Evolutionary conservation across 2,329 filamentous ascomycete genomes (phyloP).

Genomic region (Sphaceloma murrayae): DNA sequence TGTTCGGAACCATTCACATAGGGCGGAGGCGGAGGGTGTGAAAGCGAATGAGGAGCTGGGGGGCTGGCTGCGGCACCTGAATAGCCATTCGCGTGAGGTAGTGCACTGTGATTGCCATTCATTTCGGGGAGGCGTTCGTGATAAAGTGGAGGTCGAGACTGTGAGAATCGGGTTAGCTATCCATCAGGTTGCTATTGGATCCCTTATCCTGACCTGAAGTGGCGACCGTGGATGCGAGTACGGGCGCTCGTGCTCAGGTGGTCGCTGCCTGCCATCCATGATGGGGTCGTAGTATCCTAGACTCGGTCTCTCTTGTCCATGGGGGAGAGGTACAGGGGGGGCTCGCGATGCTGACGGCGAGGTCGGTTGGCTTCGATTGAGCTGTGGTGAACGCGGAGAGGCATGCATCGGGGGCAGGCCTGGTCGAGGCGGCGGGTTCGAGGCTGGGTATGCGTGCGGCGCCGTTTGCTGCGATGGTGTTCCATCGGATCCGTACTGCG

Average conservation of each 20-base stretch:
- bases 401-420: slow-evolving; percentile 21
- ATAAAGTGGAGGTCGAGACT: slow-evolving; percentile 9
- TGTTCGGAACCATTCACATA: slow-evolving; percentile 23
- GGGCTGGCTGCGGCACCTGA: slow-evolving; percentile 2
- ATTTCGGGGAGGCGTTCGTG: slow-evolving; percentile 3
- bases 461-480: slow-evolving; percentile 28
- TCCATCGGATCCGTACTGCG: slow-evolving; percentile 20
- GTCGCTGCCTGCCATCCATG: slow-evolving; percentile 33
- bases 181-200: not conserved
- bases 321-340: slow-evolving; percentile 20
- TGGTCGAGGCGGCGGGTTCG: slow-evolving; percentile 24
- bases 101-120: not conserved
- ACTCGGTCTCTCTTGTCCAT: slow-evolving; percentile 32
- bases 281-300: slow-evolving; percentile 44
- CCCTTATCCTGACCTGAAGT: slow-evolving; percentile 21
- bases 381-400: slow-evolving; percentile 24
- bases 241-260: slow-evolving; percentile 28
- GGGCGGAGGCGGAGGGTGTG: slow-evolving; percentile 19
- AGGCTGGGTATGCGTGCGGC: slow-evolving; percentile 29
- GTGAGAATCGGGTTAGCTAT: not conserved
- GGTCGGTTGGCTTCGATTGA: slow-evolving; percentile 29
- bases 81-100: slow-evolving; percentile 6
- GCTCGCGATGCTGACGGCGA: slow-evolving; percentile 30
- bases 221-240: slow-evolving; percentile 29
- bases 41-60: slow-evolving; percentile 2